These are phyloP conservation scores for Mesotaenium endlicherianum DNA, from an alignment of 139 green algal species.

Conservation along the genomic window DNA sequence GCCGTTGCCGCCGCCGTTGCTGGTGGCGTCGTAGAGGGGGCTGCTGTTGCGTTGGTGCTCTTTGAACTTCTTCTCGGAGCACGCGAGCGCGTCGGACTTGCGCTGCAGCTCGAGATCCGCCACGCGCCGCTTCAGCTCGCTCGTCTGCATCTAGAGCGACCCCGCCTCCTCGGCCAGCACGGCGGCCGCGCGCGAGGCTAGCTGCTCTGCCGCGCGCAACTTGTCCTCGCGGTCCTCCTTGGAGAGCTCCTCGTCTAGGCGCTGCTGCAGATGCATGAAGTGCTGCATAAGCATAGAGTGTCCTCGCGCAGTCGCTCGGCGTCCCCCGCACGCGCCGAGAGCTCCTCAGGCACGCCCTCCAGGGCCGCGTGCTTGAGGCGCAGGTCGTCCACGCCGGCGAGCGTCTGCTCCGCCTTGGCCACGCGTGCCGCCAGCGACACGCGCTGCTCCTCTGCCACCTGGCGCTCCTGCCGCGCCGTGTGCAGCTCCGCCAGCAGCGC, in stretches of 20 bases:
- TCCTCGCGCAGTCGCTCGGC: constrained; percentile 9
- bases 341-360: constrained; percentile 7
- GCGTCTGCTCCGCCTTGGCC: not conserved
- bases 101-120: constrained; percentile 19
- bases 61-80: constrained; percentile 11
- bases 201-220: not conserved
- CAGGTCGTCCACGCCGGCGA: constrained; percentile 17
- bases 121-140: not conserved
- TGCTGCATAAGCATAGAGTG: not conserved
- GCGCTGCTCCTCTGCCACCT: not conserved
- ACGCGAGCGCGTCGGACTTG: constrained; percentile 32
- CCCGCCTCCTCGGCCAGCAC: not conserved
- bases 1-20: not conserved
- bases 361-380: not conserved
- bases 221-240: not conserved
- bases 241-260: not conserved
- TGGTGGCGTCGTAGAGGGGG: not conserved
- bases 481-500: not conserved
- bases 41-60: not conserved
- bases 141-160: not conserved
- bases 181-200: not conserved
- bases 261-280: not conserved
- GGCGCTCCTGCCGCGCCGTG: not conserved
- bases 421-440: not conserved
- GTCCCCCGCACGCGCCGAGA: constrained; percentile 1